These are phyloP conservation scores for Quercus suber DNA, from an alignment of 306 rosid species.

Conservation along the genomic window DNA sequence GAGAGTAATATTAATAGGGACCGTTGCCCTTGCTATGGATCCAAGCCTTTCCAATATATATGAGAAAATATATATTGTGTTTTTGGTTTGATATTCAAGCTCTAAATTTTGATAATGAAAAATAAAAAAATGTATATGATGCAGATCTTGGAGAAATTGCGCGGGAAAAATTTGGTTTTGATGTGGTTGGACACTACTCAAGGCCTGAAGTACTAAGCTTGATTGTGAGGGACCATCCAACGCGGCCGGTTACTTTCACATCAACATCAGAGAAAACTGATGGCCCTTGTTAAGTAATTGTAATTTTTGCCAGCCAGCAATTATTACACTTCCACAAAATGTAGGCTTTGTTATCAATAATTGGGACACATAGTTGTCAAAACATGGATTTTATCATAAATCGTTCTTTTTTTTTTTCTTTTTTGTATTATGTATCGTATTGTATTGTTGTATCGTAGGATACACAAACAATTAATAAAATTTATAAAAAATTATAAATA, in stretches of 20 bases:
- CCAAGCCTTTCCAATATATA: not conserved
- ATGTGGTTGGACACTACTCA: constrained; percentile 91
- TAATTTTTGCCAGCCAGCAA: constrained; percentile 16
- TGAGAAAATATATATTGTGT: not conserved
- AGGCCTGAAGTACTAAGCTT: constrained; percentile 89
- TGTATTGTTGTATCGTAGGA: too few relatives aligned
- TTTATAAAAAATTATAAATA: too few relatives aligned
- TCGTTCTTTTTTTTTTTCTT: too few relatives aligned
- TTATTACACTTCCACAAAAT: constrained; percentile 12
- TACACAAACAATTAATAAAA: too few relatives aligned
- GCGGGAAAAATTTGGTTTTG: constrained; percentile 75
- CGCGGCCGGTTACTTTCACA: constrained; percentile 63
- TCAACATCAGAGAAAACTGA: constrained; percentile 50
- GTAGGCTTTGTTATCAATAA: constrained; percentile 16
- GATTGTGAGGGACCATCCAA: constrained; percentile 71
- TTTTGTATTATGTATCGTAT: too few relatives aligned
- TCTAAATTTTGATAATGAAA: not conserved
- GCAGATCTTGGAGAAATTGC: constrained; percentile 86
- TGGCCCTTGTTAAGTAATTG: constrained; percentile 31
- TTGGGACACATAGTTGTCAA: too few relatives aligned
- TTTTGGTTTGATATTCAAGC: not conserved
- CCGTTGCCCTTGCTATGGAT: not conserved
- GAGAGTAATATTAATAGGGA: not conserved
- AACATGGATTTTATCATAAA: too few relatives aligned
- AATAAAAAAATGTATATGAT: not conserved